Evolutionary conservation across 495 filamentous ascomycete species (phyloP).

Genomic region (Neurospora sp.): DNA sequence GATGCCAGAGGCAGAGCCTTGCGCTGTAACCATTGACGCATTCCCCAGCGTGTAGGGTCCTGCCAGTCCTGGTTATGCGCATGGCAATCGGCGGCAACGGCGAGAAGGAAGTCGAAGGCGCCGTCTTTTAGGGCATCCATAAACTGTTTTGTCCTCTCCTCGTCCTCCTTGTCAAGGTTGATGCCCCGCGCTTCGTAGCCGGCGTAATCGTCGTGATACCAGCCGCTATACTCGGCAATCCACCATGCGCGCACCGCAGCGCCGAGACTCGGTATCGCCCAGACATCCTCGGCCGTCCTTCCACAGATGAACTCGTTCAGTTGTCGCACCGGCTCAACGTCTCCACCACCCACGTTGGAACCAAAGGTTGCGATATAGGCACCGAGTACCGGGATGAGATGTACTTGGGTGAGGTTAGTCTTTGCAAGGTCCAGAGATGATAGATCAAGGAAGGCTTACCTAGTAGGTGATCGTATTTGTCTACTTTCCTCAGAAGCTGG

Average conservation of each 20-base stretch:
- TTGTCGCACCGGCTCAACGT: slow-evolving; percentile 53
- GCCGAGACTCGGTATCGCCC: slow-evolving; percentile 62
- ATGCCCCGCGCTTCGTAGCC: slow-evolving; percentile 45
- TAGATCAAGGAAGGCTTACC: slow-evolving; percentile 9
- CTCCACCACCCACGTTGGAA: slow-evolving; percentile 51
- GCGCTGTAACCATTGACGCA: slow-evolving; percentile 68
- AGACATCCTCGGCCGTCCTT: slow-evolving; percentile 51
- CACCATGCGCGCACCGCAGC: slow-evolving; percentile 70
- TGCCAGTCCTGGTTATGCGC: slow-evolving; percentile 52
- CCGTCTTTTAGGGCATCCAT: slow-evolving; percentile 74
- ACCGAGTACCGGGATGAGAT: slow-evolving; percentile 69
- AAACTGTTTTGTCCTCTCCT: slow-evolving; percentile 59
- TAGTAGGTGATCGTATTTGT: slow-evolving; percentile 57
- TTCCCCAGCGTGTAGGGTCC: slow-evolving; percentile 63
- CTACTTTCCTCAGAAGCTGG: slow-evolving; percentile 50
- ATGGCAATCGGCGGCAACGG: slow-evolving; percentile 67
- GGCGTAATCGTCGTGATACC: slow-evolving; percentile 62
- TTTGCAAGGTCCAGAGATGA: not conserved
- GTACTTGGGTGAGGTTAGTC: slow-evolving; percentile 38
- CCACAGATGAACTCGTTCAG: slow-evolving; percentile 58
- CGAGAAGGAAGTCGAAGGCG: slow-evolving; percentile 82
- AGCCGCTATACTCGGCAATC: slow-evolving; percentile 86
- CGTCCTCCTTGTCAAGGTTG: slow-evolving; percentile 51
- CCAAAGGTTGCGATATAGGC: slow-evolving; percentile 66
- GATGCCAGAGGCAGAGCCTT: slow-evolving; percentile 56